phyloP scores from a whole-genome alignment of 2,329 filamentous ascomycete species.

The Clarireedia paspali region DNA sequence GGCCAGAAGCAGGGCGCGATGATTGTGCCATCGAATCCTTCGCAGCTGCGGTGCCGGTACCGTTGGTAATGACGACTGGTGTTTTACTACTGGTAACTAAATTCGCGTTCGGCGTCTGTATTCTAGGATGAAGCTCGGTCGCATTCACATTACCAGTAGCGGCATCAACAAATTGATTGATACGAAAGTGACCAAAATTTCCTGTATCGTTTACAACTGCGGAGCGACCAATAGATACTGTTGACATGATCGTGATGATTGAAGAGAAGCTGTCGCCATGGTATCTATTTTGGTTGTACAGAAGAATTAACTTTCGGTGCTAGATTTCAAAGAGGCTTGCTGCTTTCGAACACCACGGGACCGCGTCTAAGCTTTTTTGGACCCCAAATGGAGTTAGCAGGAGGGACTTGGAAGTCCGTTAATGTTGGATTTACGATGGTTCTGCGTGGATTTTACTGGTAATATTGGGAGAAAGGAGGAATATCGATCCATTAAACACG shows the following conservation, averaged over 20 bases:
- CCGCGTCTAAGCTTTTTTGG: conserved; percentile 5
- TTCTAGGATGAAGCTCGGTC: conserved; percentile 11
- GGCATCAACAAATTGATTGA: conserved; percentile 18
- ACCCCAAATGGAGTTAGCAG: neutral
- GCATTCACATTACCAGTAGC: conserved; percentile 6
- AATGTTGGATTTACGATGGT: no score
- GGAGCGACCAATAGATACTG: conserved; percentile 18
- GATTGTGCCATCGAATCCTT: conserved; percentile 14
- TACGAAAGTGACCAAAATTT: conserved; percentile 12
- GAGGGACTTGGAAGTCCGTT: no score
- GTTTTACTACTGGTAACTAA: neutral
- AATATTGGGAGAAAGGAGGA: no score
- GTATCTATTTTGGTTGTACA: conserved; percentile 12
- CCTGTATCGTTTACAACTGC: conserved; percentile 14
- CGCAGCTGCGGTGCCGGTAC: neutral
- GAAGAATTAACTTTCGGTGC: neutral
- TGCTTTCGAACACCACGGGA: conserved; percentile 4
- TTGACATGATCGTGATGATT: conserved; percentile 21
- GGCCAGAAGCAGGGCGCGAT: conserved; percentile 21
- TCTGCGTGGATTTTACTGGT: no score
- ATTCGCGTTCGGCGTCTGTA: conserved; percentile 10
- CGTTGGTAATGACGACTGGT: neutral
- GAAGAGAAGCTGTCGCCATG: conserved; percentile 20
- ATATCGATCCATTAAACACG: no score
- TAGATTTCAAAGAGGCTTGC: neutral